Evolutionary conservation across 78 protist species (phyloP).

Genomic region (Diacronema lutheri): DNA sequence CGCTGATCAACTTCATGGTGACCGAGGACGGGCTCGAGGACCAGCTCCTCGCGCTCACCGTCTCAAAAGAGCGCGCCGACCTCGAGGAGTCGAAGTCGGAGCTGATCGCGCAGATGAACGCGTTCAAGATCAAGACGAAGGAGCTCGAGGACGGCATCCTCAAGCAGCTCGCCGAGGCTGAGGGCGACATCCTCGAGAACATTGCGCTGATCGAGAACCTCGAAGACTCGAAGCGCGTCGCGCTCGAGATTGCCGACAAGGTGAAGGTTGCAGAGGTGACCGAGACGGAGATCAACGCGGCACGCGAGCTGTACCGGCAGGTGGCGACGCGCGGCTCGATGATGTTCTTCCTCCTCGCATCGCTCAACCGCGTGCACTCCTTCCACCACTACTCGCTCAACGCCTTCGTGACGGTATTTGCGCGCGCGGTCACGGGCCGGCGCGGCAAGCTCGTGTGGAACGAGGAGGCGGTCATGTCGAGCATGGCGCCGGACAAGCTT

Average conservation of each 20-base stretch:
- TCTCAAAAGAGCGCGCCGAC: constrained; percentile 50
- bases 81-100: constrained; percentile 62
- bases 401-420: background rate
- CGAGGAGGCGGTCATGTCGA: too few species aligned
- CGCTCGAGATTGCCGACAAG: constrained; percentile 42
- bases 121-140: constrained; percentile 45
- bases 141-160: constrained; percentile 63
- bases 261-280: constrained; percentile 43
- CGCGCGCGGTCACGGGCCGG: background rate
- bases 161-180: constrained; percentile 42
- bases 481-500: too few species aligned
- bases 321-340: constrained; percentile 71
- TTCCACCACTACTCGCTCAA: constrained; percentile 71
- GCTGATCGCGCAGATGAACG: constrained; percentile 51
- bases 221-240: constrained; percentile 47
- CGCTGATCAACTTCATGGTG: constrained; percentile 76
- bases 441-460: too few species aligned
- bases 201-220: constrained; percentile 59
- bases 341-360: constrained; percentile 59
- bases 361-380: constrained; percentile 38
- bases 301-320: constrained; percentile 57
- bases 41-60: constrained; percentile 66
- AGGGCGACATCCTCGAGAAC: constrained; percentile 63
- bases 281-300: constrained; percentile 30
- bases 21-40: constrained; percentile 79